phyloP scores from a whole-genome alignment of 495 filamentous ascomycete genomes.

The Eremomyces bilateralis region DNA sequence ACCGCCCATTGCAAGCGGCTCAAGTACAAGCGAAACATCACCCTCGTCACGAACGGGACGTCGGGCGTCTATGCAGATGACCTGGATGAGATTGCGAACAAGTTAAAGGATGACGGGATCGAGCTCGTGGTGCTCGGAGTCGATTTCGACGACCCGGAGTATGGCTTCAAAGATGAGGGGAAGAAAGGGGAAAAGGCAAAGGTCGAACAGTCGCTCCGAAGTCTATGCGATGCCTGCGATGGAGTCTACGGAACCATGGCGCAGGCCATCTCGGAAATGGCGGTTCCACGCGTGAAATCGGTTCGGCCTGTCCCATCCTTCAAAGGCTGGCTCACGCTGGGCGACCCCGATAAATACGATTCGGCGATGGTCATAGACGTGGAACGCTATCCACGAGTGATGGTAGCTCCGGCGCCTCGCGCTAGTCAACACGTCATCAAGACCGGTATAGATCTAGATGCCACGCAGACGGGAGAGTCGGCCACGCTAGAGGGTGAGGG shows the following conservation, averaged over 20 bases:
- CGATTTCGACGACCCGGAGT: conserved; percentile 88
- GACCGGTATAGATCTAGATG: conserved; percentile 24
- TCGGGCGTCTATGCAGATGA: conserved; percentile 45
- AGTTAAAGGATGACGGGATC: conserved; percentile 53
- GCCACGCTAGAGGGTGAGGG: conserved; percentile 26
- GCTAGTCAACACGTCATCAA: conserved; percentile 52
- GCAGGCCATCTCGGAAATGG: conserved; percentile 56
- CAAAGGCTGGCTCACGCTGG: conserved; percentile 60
- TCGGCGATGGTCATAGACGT: conserved; percentile 65
- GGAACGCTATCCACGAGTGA: conserved; percentile 71
- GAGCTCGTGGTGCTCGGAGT: conserved; percentile 62
- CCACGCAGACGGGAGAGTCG: conserved; percentile 24
- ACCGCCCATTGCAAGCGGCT: conserved; percentile 57
- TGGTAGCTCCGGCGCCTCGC: conserved; percentile 45
- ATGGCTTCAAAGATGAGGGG: conserved; percentile 80
- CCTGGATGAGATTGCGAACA: conserved; percentile 40
- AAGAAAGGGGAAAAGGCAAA: conserved; percentile 46
- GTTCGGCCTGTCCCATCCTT: conserved; percentile 52
- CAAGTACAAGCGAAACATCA: conserved; percentile 69
- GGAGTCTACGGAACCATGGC: conserved; percentile 64
- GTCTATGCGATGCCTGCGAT: conserved; percentile 36
- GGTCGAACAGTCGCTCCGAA: conserved; percentile 47
- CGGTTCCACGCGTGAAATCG: conserved; percentile 55
- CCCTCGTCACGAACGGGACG: conserved; percentile 64
- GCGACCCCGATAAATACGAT: conserved; percentile 51